Evolutionary conservation across 306 rosid genomes (phyloP).

Genomic region (Arachis stenosperma): DNA sequence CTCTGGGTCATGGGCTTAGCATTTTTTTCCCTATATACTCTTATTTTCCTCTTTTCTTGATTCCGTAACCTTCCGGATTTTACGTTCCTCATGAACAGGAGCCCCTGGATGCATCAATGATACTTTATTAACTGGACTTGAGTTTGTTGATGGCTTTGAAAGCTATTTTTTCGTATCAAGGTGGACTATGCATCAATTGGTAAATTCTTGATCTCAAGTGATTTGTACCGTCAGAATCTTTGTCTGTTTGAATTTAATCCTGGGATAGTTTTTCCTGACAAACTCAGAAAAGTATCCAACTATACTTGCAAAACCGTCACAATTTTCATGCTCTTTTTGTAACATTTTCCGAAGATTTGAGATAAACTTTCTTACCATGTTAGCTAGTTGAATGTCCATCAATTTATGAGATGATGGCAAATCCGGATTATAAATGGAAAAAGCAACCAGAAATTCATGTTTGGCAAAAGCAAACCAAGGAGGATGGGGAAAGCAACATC

Average conservation of each 20-base stretch:
- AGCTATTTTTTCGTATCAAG: conserved; percentile 83
- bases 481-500: conserved; percentile 53
- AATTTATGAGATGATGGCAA: conserved; percentile 89
- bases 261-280: conserved; percentile 20
- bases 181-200: conserved; percentile 99
- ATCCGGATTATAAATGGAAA: conserved; percentile 80
- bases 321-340: conserved; percentile 25
- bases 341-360: conserved; percentile 39
- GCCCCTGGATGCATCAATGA: conserved; percentile 95
- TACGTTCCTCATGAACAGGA: conserved; percentile 63
- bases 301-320: conserved; percentile 13
- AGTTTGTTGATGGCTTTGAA: conserved; percentile 86
- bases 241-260: conserved; percentile 2
- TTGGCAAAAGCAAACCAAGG: conserved; percentile 68
- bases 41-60: conserved; percentile 16
- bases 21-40: conserved; percentile 21
- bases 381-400: conserved; percentile 96
- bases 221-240: conserved; percentile 35
- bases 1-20: conserved; percentile 22
- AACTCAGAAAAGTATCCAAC: conserved; percentile 25
- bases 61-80: conserved; percentile 35
- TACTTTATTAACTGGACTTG: conserved; percentile 86
- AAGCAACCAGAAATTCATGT: conserved; percentile 74
- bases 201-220: conserved; percentile 48
- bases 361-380: conserved; percentile 35